A percentile compares a stretch with the other conserved stretches of the same genome.
phyloP scores from a whole-genome alignment of 2,329 filamentous ascomycete species.

The Aspergillus fischeri region DNA sequence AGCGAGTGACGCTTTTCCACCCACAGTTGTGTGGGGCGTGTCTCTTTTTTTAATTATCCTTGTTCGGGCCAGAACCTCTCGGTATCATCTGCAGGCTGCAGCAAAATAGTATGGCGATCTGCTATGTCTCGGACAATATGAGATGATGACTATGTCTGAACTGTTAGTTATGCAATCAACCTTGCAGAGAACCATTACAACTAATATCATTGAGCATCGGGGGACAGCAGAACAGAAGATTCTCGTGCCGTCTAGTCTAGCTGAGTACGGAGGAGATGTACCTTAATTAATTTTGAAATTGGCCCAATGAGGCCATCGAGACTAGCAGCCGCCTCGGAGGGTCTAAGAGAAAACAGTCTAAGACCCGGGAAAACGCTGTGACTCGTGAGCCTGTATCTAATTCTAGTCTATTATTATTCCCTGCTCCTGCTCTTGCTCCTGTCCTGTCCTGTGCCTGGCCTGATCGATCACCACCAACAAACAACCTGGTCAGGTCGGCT shows the following conservation, averaged over 20 bases:
- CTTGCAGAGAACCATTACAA: background rate
- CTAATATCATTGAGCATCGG: no score
- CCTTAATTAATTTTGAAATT: background rate
- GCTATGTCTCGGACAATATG: no score
- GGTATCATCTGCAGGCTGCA: background rate
- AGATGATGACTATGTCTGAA: background rate
- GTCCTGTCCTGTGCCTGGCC: conserved; percentile 11
- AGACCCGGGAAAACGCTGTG: no score
- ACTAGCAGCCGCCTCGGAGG: background rate
- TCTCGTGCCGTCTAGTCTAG: background rate
- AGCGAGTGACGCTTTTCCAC: no score
- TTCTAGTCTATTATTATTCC: background rate
- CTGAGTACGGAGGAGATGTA: background rate
- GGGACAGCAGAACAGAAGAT: background rate
- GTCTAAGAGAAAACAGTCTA: conserved; percentile 9
- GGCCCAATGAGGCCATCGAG: background rate
- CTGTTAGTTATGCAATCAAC: background rate
- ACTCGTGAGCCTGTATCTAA: no score
- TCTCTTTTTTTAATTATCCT: background rate
- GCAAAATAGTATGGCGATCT: no score
- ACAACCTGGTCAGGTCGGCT: background rate
- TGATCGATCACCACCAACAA: conserved; percentile 6
- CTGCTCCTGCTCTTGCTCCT: conserved; percentile 4
- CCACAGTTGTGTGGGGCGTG: background rate
- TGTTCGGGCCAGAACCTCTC: background rate